Base-by-base conservation (phyloP, 2,329 filamentous ascomycete genomes). In the Fusarium nurragi region DNA sequence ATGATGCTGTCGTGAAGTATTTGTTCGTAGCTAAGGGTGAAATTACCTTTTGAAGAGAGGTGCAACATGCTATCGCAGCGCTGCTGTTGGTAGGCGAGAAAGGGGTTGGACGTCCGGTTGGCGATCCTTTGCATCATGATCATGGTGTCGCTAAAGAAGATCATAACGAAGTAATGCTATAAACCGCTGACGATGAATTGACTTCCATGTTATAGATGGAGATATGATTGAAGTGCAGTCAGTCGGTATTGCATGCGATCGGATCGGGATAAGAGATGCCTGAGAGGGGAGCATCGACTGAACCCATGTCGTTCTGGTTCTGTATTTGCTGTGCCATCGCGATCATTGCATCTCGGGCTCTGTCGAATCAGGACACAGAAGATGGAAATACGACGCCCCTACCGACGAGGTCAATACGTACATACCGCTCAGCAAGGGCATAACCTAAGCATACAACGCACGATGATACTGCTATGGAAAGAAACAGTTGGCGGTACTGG, bases 1-100 rank as follows among this genome's bases (percentile, higher is more conserved):
- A 65, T 65, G 62, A 63, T 65, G 62, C 36, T 61, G 43, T 48
- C 40, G 43, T 49, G 58, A 62, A 57, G 58, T 41, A 13, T 30
- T 39, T 30, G 25, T 52, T 49, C 21, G 23, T 45, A 32, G 45
- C 39, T 37, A 26, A 39, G 49, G 32, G 30, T 53, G 48, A 45
- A 52, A 23, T 50, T 22, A 21, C 32, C 51, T 36, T 36, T 28
- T 34, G 11, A 36, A 23, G 52, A 22, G 23, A 47, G 36, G 22
- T 41, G 30, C 13, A 28, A 28, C 6, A 58, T 48, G 46, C 36
- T 22, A 41, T 14, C 19, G 41, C 39, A 32, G 36, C 37, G 23
- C 9, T 34, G 13, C 23, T 46, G 47, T 46, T 49, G 51, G 44
- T 10, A 46, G 34, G 14, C 26, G 19, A 39, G 13, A 34, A 51